Conservation (phyloP, 805 yeast species). For the Saturnispora bothae region DNA sequence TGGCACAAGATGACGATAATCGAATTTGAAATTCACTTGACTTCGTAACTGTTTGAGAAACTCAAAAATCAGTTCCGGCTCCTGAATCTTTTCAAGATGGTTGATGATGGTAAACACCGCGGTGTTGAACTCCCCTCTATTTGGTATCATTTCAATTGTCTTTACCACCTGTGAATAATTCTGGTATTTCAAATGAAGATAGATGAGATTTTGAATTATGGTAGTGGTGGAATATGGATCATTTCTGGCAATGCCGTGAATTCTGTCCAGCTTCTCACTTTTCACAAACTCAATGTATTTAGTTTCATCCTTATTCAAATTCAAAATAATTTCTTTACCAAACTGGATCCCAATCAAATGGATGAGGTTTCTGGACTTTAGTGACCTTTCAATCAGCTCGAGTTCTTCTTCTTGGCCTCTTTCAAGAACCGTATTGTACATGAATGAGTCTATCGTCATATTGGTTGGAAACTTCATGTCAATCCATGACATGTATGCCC, state of each 20-base stretch:
- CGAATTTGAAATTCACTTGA: slow-evolving; percentile 14
- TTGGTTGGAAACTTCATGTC: slow-evolving; percentile 13
- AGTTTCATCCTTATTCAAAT: no score
- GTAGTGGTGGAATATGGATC: no score
- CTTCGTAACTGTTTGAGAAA: slow-evolving; percentile 22
- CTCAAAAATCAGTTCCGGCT: slow-evolving; percentile 16
- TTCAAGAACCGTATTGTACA: slow-evolving; percentile 16
- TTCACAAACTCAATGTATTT: no score
- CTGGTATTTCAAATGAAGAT: slow-evolving; percentile 15
- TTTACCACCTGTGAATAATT: slow-evolving; percentile 9
- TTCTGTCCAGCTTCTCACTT: no score
- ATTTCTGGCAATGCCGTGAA: no score
- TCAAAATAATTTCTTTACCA: no score
- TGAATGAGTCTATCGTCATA: slow-evolving; percentile 16
- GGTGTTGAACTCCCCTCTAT: slow-evolving; percentile 7
- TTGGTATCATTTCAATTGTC: slow-evolving; percentile 6
- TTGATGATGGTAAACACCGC: slow-evolving; percentile 13
- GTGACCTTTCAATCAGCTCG: no score
- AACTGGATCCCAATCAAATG: no score
- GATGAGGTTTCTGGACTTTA: no score
- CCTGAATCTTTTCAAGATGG: slow-evolving; percentile 12
- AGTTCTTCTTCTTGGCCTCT: slow-evolving; percentile 17
- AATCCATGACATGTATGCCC: slow-evolving; percentile 22
- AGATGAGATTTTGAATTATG: slow-evolving; percentile 8
- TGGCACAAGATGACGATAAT: slow-evolving; percentile 13